phyloP scores from a whole-genome alignment of 2,329 filamentous ascomycete genomes.

The Microsporum canis region DNA sequence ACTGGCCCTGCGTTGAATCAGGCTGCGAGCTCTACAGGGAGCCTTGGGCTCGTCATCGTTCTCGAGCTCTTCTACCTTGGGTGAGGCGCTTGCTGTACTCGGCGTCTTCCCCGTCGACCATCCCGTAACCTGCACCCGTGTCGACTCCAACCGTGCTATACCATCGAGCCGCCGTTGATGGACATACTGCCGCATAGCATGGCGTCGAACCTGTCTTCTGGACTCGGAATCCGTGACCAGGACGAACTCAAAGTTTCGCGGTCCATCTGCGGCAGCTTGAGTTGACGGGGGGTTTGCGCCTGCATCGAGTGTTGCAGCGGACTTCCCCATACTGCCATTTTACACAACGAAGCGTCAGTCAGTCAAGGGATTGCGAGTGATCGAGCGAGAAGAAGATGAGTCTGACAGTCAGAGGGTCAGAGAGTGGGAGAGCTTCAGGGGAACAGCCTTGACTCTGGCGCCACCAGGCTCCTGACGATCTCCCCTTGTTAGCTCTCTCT shows the following conservation, averaged over 20 bases:
- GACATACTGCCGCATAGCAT: constrained; percentile 29
- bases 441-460: neutral
- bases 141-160: constrained; percentile 24
- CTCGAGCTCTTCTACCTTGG: constrained; percentile 11
- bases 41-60: constrained; percentile 6
- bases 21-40: neutral
- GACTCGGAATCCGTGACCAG: constrained; percentile 25
- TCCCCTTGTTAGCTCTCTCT: neutral
- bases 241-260: constrained; percentile 25
- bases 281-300: neutral
- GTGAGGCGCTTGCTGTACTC: neutral
- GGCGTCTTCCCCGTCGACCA: constrained; percentile 15
- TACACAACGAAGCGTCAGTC: neutral
- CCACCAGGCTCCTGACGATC: neutral
- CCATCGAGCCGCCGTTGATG: constrained; percentile 24
- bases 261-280: constrained; percentile 10
- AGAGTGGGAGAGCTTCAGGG: neutral
- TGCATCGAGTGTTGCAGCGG: constrained; percentile 9
- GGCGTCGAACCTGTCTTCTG: constrained; percentile 24
- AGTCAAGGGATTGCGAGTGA: neutral
- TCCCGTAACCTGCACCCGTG: constrained; percentile 19
- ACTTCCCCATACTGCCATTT: constrained; percentile 22
- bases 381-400: neutral
- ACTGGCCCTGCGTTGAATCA: neutral
- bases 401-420: neutral